A percentile compares a stretch with the other conserved stretches of the same genome.
Conservation (phyloP, 2,329 filamentous ascomycete species). For the Magnaporthales sp. region DNA sequence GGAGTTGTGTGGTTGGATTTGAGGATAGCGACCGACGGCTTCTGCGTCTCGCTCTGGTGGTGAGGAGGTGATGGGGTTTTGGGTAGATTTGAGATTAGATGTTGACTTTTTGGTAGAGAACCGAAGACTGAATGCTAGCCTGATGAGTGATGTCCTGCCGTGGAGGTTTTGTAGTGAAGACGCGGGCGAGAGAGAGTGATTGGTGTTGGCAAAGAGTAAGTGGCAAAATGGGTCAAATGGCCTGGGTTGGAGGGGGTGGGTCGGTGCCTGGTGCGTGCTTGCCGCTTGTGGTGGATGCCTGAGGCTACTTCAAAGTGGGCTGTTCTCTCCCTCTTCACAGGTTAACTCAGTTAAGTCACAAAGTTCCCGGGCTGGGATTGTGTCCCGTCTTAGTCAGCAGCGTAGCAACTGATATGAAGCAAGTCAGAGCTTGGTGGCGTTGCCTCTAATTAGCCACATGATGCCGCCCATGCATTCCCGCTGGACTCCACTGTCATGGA, state of each 20-base stretch:
- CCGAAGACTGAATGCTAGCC: background rate
- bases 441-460: too few species aligned
- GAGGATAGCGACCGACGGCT: constrained; percentile 7
- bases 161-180: background rate
- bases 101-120: background rate
- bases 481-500: too few species aligned
- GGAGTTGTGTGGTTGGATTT: background rate
- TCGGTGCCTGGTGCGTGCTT: background rate
- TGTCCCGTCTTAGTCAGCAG: background rate
- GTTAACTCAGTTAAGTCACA: too few species aligned
- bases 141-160: background rate
- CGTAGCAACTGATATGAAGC: background rate
- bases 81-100: background rate
- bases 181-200: background rate
- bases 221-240: background rate
- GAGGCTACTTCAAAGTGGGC: too few species aligned
- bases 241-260: background rate
- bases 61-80: background rate
- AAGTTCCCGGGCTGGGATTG: background rate
- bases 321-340: too few species aligned
- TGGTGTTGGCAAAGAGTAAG: background rate
- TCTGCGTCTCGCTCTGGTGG: constrained; percentile 6
- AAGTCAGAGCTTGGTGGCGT: background rate
- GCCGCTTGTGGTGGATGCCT: background rate
- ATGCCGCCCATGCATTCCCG: too few species aligned